A percentile compares a stretch with the other conserved stretches of the same genome.
These are phyloP conservation scores for Linnemannia schmuckeri DNA, from an alignment of 192 early-diverging fungal species.

Conservation along the genomic window DNA sequence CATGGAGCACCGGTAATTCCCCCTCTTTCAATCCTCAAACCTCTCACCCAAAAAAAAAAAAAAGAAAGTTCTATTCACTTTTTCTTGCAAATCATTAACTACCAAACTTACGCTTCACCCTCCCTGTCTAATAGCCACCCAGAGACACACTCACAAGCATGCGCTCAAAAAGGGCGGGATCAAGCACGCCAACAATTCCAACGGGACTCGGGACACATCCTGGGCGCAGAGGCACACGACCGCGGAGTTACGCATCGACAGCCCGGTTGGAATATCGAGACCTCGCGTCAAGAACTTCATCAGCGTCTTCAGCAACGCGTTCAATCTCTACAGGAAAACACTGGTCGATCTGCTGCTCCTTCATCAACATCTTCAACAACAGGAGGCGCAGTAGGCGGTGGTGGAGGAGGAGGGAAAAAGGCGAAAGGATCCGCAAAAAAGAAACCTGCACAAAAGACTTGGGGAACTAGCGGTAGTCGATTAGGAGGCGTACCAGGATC, in stretches of 20 bases:
- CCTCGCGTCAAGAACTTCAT: slow-evolving; percentile 24
- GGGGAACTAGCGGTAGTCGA: slow-evolving; percentile 40
- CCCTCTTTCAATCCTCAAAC: neutral
- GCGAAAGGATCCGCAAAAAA: slow-evolving; percentile 25
- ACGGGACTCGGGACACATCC: slow-evolving; percentile 50
- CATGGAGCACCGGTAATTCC: slow-evolving; percentile 44
- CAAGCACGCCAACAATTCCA: slow-evolving; percentile 47
- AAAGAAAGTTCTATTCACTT: neutral
- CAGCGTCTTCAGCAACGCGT: slow-evolving; percentile 45
- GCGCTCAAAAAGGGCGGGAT: slow-evolving; percentile 35
- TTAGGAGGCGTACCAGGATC: slow-evolving; percentile 45
- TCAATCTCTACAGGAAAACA: slow-evolving; percentile 24
- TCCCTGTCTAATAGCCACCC: slow-evolving; percentile 23
- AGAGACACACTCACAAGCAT: slow-evolving; percentile 48
- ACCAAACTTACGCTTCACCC: neutral
- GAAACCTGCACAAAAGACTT: slow-evolving; percentile 22
- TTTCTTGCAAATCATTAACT: neutral
- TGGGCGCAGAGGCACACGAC: slow-evolving; percentile 34
- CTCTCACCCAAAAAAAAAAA: slow-evolving; percentile 8
- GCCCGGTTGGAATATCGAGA: slow-evolving; percentile 39
- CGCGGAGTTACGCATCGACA: slow-evolving; percentile 42
- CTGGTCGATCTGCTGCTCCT: slow-evolving; percentile 23
- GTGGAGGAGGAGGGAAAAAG: slow-evolving; percentile 11
- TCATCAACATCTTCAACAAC: slow-evolving; percentile 3
- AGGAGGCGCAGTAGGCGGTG: neutral